Conservation (phyloP, 164 flowering plant species). For the Vitis rupestris region DNA sequence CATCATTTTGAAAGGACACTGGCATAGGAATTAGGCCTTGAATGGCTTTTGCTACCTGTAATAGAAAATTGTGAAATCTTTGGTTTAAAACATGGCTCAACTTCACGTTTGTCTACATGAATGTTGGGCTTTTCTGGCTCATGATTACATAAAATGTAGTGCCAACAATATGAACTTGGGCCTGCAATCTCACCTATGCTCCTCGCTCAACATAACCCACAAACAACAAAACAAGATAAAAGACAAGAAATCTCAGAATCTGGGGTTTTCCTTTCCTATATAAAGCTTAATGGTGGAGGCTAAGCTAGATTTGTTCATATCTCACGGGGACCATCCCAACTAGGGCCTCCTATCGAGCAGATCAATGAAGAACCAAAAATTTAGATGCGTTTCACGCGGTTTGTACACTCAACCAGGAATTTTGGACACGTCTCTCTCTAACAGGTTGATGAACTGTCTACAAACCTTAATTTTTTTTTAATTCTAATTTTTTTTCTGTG, state of each 20-base stretch:
- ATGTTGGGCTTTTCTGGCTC: not conserved
- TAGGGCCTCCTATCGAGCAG: too few relatives aligned
- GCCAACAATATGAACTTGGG: not conserved
- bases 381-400: too few relatives aligned
- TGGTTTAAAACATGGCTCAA: slow-evolving; percentile 18
- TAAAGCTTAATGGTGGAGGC: too few relatives aligned
- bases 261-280: too few relatives aligned
- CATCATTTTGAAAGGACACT: slow-evolving; percentile 23
- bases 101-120: not conserved
- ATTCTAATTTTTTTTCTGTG: too few relatives aligned
- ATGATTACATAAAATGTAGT: not conserved
- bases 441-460: too few relatives aligned
- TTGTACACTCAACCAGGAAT: too few relatives aligned
- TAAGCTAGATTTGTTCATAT: too few relatives aligned
- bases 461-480: too few relatives aligned
- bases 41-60: slow-evolving; percentile 65
- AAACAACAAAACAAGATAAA: not conserved
- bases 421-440: not conserved
- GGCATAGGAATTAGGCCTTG: slow-evolving; percentile 37
- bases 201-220: not conserved
- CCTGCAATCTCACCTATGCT: not conserved
- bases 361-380: too few relatives aligned
- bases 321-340: too few relatives aligned
- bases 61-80: slow-evolving; percentile 13
- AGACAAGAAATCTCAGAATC: too few relatives aligned